These are phyloP conservation scores for Termitomyces sp. DNA, from an alignment of 768 basidiomycete species.

Conservation along the genomic window DNA sequence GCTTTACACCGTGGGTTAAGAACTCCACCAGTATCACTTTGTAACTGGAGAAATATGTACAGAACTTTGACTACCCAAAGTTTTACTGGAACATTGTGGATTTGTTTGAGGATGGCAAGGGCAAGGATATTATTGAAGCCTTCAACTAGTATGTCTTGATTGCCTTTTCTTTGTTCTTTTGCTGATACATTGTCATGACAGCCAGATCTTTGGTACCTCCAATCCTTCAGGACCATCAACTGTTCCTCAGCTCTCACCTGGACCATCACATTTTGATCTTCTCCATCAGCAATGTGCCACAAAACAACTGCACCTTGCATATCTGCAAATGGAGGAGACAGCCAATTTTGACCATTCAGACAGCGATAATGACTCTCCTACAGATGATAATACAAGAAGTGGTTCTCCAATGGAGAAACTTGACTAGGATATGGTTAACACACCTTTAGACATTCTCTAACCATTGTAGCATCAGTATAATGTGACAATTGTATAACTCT, in stretches of 20 bases:
- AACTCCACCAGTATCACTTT: too few species aligned
- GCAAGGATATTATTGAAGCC: slow-evolving; percentile 2
- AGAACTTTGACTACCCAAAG: slow-evolving; percentile 9
- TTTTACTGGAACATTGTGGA: slow-evolving; percentile 13
- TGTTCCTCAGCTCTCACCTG: not conserved
- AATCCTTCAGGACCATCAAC: not conserved
- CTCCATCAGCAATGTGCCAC: not conserved
- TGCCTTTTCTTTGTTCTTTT: not conserved
- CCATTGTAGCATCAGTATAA: too few species aligned
- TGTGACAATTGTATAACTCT: too few species aligned
- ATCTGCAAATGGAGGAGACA: not conserved
- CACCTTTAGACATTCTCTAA: too few species aligned
- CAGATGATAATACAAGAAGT: too few species aligned
- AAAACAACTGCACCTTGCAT: not conserved
- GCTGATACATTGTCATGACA: not conserved
- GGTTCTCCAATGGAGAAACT: too few species aligned
- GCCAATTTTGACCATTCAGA: too few species aligned
- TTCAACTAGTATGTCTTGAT: slow-evolving; percentile 10
- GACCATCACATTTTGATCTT: not conserved
- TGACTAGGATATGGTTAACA: too few species aligned
- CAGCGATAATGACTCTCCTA: too few species aligned
- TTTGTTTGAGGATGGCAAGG: slow-evolving; percentile 3
- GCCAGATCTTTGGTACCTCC: not conserved
- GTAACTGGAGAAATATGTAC: too few species aligned
- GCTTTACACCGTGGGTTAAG: too few species aligned